A percentile compares a stretch with the other conserved stretches of the same genome.
These are phyloP conservation scores for Zizania palustris DNA, from an alignment of 202 grass and related monocot species.

Conservation along the genomic window DNA sequence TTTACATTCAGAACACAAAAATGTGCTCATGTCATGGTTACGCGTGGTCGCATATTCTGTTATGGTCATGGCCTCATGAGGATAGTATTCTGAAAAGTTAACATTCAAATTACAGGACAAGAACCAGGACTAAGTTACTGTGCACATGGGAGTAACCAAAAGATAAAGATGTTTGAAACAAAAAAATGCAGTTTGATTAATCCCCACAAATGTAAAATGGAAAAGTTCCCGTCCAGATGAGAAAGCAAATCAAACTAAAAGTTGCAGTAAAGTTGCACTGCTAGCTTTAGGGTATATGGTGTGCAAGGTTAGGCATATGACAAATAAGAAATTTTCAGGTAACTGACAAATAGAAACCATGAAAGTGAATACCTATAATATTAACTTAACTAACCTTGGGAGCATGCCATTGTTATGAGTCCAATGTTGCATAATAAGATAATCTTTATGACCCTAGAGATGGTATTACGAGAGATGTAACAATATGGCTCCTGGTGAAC, in stretches of 20 bases:
- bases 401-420: neutral
- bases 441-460: constrained; percentile 15
- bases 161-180: neutral
- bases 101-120: neutral
- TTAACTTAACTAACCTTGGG: neutral
- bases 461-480: constrained; percentile 13
- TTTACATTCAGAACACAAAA: constrained; percentile 6
- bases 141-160: neutral
- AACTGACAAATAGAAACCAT: neutral
- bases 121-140: constrained; percentile 1
- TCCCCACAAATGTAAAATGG: neutral
- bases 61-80: constrained; percentile 23
- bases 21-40: constrained; percentile 7
- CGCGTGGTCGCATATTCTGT: constrained; percentile 6
- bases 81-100: neutral
- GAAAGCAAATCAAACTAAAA: neutral
- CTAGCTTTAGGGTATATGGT: neutral
- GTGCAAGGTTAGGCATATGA: neutral
- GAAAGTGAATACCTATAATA: neutral
- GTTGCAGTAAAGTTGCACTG: neutral
- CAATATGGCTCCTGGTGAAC: neutral
- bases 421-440: neutral
- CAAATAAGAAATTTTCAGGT: neutral
- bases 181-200: neutral
- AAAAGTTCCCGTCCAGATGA: neutral